Base-by-base conservation (phyloP, 257 asterid species). In the Handroanthus guayacan region DNA sequence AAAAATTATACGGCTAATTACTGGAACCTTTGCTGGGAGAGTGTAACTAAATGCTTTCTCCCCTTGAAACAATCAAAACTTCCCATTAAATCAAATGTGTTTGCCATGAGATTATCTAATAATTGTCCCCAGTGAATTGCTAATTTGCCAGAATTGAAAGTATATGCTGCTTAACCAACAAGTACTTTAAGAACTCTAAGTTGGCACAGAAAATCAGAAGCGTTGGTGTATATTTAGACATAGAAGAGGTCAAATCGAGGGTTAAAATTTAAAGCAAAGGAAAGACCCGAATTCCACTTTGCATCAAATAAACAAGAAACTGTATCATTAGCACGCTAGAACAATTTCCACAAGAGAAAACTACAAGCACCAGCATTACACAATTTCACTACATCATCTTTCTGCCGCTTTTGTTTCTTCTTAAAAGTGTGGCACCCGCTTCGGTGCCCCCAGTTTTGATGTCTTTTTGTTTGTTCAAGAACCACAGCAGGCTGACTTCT, bases 401-500 rank as follows among this genome's bases (percentile, higher is more conserved):
- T 50, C 50, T 38, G 31, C 31, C 31, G 1, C 31, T 25, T 25
- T 25, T 25, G 31, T 25, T 25, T 1, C 31, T 25, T 25, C 31
- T 25, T 25, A 25, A 25, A 25, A 25, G 31, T 25, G 31, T 1
- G 31, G 31, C 31, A 55, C 75, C 13, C 36, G 25, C 57, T 9
- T 10, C 2, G 55, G 62, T n/a, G 80, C 48, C 64, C 14, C 14
- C 60, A 37, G 20, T 66, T 12, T 72, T 9, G 18, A 57, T 54
- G 9, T 43, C 50, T 25, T 48, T 69, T 68, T 10, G 3, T 37
- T 41, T 69, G 20, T 67, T 89, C 78, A 91, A 77, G 94, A 86
- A 60, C 97, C 95, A 63, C 97, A 91, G 87, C 97, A 91, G 39
- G 97, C 90, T 7, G 91, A 89, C 78, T 87, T 87, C 83, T 84